Evolutionary conservation across 2,329 filamentous ascomycete species (phyloP), one percentile per base, ranked within the genome.

Genomic region (Alternaria atra): DNA sequence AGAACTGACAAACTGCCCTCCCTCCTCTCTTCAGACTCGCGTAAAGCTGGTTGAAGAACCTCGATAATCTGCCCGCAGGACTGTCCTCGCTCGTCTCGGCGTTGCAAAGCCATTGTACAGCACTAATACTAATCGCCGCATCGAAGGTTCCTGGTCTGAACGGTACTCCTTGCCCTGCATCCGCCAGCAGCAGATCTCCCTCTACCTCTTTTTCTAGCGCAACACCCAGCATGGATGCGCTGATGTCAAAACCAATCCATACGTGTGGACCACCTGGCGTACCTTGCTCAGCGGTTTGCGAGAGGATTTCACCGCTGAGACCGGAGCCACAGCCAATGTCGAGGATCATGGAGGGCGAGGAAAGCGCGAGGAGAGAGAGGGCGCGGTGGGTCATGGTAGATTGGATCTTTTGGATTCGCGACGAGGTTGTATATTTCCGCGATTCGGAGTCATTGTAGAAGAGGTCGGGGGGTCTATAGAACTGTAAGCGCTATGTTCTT

Each of bases 21-120:
- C 93, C 95, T 6, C 95, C 95, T 20, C 95, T 85, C 65, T 89
- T 88, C 64, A 99, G 81, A 61, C 89, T 89, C 0, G 93, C 91
- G 80, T 98, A 99, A 2, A 99, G 81, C 0, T 93, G 93, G 72
- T 96, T 93, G 79, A 99, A 99, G 76, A 99, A 99, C 44, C 94
- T 85, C 5, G 87, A 86, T 27, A 99, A 80, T 6, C 95, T 84
- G 0, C 91, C 92, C 29, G 91, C 87, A 1, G 93, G 91, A 1
- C 87, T 91, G 0, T 95, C 94, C 51, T 96, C 93, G 74, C 88
- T 92, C 61, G 87, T 91, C 79, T 98, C 95, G 40, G 94, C 95
- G 79, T 97, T 98, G 80, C 95, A 99, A 30, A 99, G 85, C 95
- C 95, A 99, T 80, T 99, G 95, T n/a, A 99, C 91, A 0, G 95